These are phyloP conservation scores for Sarcodon sp. DNA, from an alignment of 768 basidiomycete species.

Conservation along the genomic window DNA sequence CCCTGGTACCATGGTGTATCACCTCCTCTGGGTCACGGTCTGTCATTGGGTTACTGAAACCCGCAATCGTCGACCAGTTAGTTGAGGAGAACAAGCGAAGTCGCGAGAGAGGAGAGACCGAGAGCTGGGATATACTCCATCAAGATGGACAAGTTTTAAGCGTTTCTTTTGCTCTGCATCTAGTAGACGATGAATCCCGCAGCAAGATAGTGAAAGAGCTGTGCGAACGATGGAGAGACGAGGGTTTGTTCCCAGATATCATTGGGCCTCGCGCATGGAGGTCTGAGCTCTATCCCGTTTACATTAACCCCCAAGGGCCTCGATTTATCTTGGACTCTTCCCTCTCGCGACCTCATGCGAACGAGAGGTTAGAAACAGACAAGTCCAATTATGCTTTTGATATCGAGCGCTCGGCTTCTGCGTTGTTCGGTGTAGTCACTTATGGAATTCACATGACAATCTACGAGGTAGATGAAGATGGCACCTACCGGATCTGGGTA, in stretches of 20 bases:
- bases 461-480: slow-evolving; percentile 35
- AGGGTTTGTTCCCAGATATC: slow-evolving; percentile 42
- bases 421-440: slow-evolving; percentile 81
- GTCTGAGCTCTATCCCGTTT: slow-evolving; percentile 71
- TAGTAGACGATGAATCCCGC: slow-evolving; percentile 24
- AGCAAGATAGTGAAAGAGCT: slow-evolving; percentile 49
- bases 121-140: slow-evolving; percentile 29
- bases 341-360: neutral
- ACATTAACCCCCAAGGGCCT: slow-evolving; percentile 52
- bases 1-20: slow-evolving; percentile 44
- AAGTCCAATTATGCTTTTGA: slow-evolving; percentile 63
- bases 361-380: slow-evolving; percentile 16
- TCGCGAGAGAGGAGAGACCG: slow-evolving; percentile 13
- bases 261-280: slow-evolving; percentile 79
- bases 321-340: slow-evolving; percentile 15
- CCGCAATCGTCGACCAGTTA: slow-evolving; percentile 41
- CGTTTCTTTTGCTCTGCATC: slow-evolving; percentile 9
- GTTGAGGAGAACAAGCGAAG: slow-evolving; percentile 32
- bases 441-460: slow-evolving; percentile 89
- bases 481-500: slow-evolving; percentile 61
- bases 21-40: slow-evolving; percentile 35
- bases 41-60: slow-evolving; percentile 48
- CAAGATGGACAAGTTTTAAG: slow-evolving; percentile 9
- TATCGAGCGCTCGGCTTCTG: slow-evolving; percentile 83
- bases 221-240: slow-evolving; percentile 68